Percentiles rank a stretch among this genome's conserved stretches.
Conservation (phyloP, 441 rosid genomes). For the Kokia cookei region DNA sequence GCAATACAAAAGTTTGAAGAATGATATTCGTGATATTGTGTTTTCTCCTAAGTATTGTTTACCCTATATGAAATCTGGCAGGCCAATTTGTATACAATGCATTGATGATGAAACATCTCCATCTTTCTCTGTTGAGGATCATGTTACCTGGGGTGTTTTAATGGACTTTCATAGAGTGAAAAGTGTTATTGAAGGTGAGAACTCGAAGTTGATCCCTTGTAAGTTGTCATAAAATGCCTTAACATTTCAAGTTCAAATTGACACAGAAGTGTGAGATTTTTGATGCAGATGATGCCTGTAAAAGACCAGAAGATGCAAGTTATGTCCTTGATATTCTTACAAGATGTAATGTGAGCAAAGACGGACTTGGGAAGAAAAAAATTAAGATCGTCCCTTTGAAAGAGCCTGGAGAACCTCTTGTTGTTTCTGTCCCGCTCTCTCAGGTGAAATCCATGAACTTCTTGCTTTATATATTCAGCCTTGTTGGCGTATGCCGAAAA, state of each 20-base stretch:
- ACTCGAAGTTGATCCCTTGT: conserved; percentile 1
- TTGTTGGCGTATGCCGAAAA: neutral
- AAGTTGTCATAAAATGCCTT: conserved; percentile 2
- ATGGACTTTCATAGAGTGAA: conserved; percentile 71
- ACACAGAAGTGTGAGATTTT: conserved; percentile 3
- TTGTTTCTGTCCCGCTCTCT: conserved; percentile 72
- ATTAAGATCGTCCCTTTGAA: conserved; percentile 58
- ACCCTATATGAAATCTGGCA: conserved; percentile 81
- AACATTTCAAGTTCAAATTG: neutral
- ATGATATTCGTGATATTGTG: conserved; percentile 71
- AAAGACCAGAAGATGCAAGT: conserved; percentile 72
- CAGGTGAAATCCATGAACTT: conserved; percentile 34
- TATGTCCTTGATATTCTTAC: conserved; percentile 79
- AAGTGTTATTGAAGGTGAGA: conserved; percentile 57
- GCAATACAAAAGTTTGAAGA: conserved; percentile 70
- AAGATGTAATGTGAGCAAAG: conserved; percentile 73
- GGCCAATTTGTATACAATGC: conserved; percentile 65
- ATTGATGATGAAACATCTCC: conserved; percentile 46
- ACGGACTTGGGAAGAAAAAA: conserved; percentile 55
- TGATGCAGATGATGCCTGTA: conserved; percentile 60
- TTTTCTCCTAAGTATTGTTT: conserved; percentile 80
- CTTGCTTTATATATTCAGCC: neutral
- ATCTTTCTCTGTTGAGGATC: conserved; percentile 65
- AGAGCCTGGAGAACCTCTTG: conserved; percentile 77
- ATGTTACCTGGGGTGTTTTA: conserved; percentile 80